phyloP scores from a whole-genome alignment of 1,139 yeast genomes.

The Magnusiomyces tetraspermus region DNA sequence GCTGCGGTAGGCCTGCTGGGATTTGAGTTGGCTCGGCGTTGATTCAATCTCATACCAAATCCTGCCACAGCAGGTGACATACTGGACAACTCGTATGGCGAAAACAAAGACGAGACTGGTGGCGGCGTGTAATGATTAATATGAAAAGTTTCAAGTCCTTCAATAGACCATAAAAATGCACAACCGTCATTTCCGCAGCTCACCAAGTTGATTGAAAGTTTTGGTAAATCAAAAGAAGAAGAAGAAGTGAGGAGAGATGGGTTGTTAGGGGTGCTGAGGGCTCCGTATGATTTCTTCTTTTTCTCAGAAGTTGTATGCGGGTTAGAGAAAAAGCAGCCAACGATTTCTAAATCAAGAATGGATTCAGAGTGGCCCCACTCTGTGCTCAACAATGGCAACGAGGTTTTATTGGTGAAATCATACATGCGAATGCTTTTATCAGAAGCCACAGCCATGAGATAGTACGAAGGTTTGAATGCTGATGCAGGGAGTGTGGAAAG shows the following conservation, averaged over 20 bases:
- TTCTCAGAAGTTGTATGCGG: neutral
- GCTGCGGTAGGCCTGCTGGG: neutral
- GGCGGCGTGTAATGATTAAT: neutral
- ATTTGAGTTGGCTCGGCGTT: neutral
- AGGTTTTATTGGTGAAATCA: constrained; percentile 39
- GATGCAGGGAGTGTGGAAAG: neutral
- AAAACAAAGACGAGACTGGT: neutral
- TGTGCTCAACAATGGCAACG: constrained; percentile 31
- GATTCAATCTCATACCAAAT: neutral
- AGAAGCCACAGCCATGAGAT: constrained; percentile 39
- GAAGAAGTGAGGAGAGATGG: too few relatives aligned
- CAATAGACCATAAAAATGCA: constrained; percentile 23
- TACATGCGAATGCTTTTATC: constrained; percentile 52
- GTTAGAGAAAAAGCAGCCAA: constrained; percentile 4
- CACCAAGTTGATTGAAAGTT: constrained; percentile 15
- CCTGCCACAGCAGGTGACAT: neutral
- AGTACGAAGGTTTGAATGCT: constrained; percentile 24
- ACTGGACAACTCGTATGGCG: neutral
- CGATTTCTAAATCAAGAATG: constrained; percentile 37
- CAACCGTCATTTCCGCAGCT: constrained; percentile 28
- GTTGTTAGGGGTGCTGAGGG: neutral
- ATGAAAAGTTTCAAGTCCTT: neutral
- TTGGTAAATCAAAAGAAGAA: neutral
- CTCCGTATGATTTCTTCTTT: constrained; percentile 19
- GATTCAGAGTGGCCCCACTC: constrained; percentile 63